phyloP scores from a whole-genome alignment of 164 flowering plant species.

The Protea cynaroides region DNA sequence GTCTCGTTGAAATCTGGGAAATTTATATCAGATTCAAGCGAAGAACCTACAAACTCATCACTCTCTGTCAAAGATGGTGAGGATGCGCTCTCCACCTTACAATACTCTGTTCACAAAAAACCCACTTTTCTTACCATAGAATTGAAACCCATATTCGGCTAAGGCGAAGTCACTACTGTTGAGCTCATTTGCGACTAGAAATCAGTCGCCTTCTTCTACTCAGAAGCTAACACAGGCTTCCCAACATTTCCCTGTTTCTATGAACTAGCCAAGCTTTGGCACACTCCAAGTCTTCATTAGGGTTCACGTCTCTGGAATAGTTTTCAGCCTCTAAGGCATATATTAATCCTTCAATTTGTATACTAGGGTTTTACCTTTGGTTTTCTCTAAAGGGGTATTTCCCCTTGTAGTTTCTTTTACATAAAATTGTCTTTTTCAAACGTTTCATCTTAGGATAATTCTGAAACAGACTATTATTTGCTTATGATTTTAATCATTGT shows the following conservation, averaged over 20 bases:
- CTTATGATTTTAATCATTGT: too few species aligned
- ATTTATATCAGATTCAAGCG: slow-evolving; percentile 53
- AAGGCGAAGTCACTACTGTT: slow-evolving; percentile 4
- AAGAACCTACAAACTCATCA: slow-evolving; percentile 49
- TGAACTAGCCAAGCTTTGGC: slow-evolving; percentile 45
- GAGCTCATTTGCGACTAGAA: slow-evolving; percentile 8
- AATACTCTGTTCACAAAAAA: slow-evolving; percentile 6
- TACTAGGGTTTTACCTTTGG: too few species aligned
- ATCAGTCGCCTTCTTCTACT: slow-evolving; percentile 9
- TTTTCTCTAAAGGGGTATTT: too few species aligned
- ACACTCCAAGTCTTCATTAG: too few species aligned
- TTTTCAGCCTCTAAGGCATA: too few species aligned
- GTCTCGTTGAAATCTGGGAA: slow-evolving; percentile 38
- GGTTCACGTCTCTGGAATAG: too few species aligned
- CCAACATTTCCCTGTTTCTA: slow-evolving; percentile 27
- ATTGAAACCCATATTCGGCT: not conserved
- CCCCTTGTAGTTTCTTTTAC: too few species aligned
- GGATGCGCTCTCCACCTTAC: slow-evolving; percentile 35
- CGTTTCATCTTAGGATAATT: too few species aligned
- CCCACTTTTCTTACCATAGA: slow-evolving; percentile 1
- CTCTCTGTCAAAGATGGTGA: slow-evolving; percentile 30
- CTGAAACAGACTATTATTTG: too few species aligned
- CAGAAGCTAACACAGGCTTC: not conserved
- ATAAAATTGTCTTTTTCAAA: too few species aligned
- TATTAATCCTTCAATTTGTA: too few species aligned